Evolutionary conservation across 2,329 filamentous ascomycete species (phyloP), one percentile per base, ranked within the genome.

Genomic region (Colletotrichum horii): DNA sequence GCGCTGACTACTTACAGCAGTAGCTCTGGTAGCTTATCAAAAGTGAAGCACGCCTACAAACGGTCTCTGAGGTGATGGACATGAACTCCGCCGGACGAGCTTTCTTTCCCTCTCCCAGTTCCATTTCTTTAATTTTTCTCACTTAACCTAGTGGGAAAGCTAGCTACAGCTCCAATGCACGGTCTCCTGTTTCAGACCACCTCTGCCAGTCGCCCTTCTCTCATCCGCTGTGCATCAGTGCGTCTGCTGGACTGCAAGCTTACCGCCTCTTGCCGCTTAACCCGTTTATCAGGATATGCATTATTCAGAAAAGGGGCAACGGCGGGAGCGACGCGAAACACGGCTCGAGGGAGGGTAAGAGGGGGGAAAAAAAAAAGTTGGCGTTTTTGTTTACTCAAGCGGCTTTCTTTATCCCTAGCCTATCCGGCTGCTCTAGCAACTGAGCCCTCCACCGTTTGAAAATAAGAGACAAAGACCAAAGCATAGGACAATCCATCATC

Each of bases 111-210:
- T 43, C 7, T 38, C 14, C 38, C 30, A 64, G 61, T 14, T 26
- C 14, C 52, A 38, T 28, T 12, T 22, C 8, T 24, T 34, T 16
- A 4, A 16, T 22, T 55, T 30, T 36, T 61, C 38, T 60, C 19
- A n/a, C n/a, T 24, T 28, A n/a, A 22, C 22, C 22, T 28, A 43
- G 61, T n/a, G 61, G 26, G 56, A 55, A 66, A 72, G 61, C 72
- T 67, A 48, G 38, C 19, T 48, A 58, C 11, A 32, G 58, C 22
- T 15, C 58, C 32, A 32, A 58, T 64, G 73, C 73, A 75, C 62
- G 56, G 73, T 15, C 69, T 71, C 58, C 22, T 58, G 70, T 73
- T 75, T 73, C 70, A 75, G 68, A 62, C n/a, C 28, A 36, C 68
- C 38, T 66, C 52, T 36, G 9, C 67, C 66, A 68, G 19, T 64